A percentile compares a stretch with the other conserved stretches of the same genome.
phyloP scores from a whole-genome alignment of 2,329 filamentous ascomycete genomes.

The Tolypocladium ophioglossoides region DNA sequence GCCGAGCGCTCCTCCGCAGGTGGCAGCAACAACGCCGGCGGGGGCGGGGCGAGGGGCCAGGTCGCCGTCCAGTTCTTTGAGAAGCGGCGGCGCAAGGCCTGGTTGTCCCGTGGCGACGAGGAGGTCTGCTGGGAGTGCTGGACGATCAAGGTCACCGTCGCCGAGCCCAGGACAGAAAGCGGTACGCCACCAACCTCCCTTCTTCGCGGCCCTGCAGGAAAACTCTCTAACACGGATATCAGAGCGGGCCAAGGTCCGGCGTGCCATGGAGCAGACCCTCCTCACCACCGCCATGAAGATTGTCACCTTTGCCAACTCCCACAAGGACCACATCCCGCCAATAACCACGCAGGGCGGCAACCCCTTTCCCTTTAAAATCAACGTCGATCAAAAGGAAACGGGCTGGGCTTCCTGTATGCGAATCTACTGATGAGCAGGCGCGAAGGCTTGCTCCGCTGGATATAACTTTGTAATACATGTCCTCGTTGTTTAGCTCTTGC shows the following conservation, averaged over 20 bases:
- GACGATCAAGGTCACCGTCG: constrained; percentile 88
- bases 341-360: constrained; percentile 92
- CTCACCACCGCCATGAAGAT: constrained; percentile 85
- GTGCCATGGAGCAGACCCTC: constrained; percentile 83
- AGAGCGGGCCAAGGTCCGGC: constrained; percentile 83
- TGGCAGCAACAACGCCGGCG: constrained; percentile 2
- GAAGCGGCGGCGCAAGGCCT: constrained; percentile 73
- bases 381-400: constrained; percentile 69
- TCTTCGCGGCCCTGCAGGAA: background rate
- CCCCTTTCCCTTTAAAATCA: constrained; percentile 90
- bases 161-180: constrained; percentile 77
- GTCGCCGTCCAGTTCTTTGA: constrained; percentile 91
- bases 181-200: constrained; percentile 40
- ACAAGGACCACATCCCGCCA: constrained; percentile 94
- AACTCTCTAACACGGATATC: background rate
- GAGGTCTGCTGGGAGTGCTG: constrained; percentile 96
- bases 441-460: background rate
- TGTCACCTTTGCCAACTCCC: constrained; percentile 71
- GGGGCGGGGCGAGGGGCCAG: constrained; percentile 47
- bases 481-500: background rate
- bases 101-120: constrained; percentile 73
- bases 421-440: constrained; percentile 41
- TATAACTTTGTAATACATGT: background rate
- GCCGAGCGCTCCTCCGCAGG: constrained; percentile 35
- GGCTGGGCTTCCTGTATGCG: constrained; percentile 73